Evolutionary conservation across 2,329 filamentous ascomycete genomes (phyloP), one percentile per base, ranked within the genome.

Genomic region (Mycocentrospora acerina): DNA sequence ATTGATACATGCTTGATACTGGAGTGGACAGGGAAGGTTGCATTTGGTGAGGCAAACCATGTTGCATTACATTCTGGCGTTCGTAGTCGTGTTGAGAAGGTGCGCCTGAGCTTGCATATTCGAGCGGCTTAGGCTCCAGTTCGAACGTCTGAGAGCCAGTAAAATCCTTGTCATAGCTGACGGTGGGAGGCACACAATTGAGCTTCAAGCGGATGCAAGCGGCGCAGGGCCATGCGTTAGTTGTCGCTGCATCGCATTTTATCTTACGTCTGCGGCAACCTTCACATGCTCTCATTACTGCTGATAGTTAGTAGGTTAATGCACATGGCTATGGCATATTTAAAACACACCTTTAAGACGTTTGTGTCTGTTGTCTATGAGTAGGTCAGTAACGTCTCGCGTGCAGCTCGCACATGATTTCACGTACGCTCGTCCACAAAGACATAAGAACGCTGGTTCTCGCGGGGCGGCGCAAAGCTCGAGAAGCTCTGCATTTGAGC

Each of bases 221-320:
- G 27, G 90, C 93, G 69, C 91, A 97, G 18, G 93, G 93, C 91
- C 93, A 97, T 25, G 89, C 90, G 67, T 97, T 96, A 27, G 90
- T 96, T 11, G 91, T 95, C 14, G 91, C 91, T 35, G 91, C 90
- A 72, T 97, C 93, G 71, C 91, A 98, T 69, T 95, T 95, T 66
- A 98, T 98, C 71, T 98, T 98, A 60, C 91, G 82, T 69, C 90
- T 85, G 46, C 91, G 81, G 64, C 91, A 97, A 44, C 91, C 91
- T 71, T 96, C 91, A 68, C 91, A 97, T 40, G 91, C 93, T 74
- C 93, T 85, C 90, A 95, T 96, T 35, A 96, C 91, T 94, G 43
- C 34, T 13, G 17, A 11, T 25, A 35, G 46, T 67, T 48, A 67
- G 62, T 49, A 53, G 17, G 15, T 27, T 22, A 35, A 29, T 3